phyloP scores from a whole-genome alignment of 176 grass and related monocot species.

The Areca catechu region DNA sequence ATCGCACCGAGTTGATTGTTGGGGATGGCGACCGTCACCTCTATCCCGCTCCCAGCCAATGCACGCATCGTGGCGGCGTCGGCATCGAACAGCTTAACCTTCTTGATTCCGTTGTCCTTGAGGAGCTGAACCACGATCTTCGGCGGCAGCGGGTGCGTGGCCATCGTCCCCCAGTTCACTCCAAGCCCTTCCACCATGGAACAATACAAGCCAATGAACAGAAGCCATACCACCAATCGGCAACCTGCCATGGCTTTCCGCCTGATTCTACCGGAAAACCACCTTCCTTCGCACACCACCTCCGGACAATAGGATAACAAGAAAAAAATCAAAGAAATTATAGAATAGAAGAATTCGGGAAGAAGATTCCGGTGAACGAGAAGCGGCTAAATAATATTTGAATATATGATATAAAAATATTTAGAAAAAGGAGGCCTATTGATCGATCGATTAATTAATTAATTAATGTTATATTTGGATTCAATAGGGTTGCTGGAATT shows the following conservation, averaged over 20 bases:
- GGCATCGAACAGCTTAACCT: slow-evolving; percentile 44
- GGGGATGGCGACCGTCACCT: slow-evolving; percentile 45
- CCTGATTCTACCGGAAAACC: too few relatives aligned
- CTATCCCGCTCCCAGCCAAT: slow-evolving; percentile 25
- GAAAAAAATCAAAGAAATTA: too few relatives aligned
- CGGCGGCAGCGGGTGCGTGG: slow-evolving; percentile 32
- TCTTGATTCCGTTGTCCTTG: slow-evolving; percentile 37
- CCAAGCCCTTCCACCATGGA: slow-evolving; percentile 29
- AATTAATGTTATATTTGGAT: too few relatives aligned
- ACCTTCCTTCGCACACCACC: too few relatives aligned
- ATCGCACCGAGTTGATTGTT: slow-evolving; percentile 38
- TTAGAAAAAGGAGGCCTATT: too few relatives aligned
- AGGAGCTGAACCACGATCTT: slow-evolving; percentile 32
- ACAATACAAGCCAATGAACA: background rate
- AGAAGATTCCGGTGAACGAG: too few relatives aligned
- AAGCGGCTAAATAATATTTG: too few relatives aligned
- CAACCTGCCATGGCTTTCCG: background rate
- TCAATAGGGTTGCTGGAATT: too few relatives aligned
- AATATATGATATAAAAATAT: too few relatives aligned
- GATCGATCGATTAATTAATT: too few relatives aligned
- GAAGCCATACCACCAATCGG: background rate
- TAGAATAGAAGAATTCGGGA: too few relatives aligned
- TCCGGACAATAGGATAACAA: too few relatives aligned
- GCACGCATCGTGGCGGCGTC: slow-evolving; percentile 22
- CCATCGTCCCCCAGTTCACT: slow-evolving; percentile 44